Base-by-base conservation (phyloP, 1,284 basidiomycete genomes). In the Nidula niveotomentosa region DNA sequence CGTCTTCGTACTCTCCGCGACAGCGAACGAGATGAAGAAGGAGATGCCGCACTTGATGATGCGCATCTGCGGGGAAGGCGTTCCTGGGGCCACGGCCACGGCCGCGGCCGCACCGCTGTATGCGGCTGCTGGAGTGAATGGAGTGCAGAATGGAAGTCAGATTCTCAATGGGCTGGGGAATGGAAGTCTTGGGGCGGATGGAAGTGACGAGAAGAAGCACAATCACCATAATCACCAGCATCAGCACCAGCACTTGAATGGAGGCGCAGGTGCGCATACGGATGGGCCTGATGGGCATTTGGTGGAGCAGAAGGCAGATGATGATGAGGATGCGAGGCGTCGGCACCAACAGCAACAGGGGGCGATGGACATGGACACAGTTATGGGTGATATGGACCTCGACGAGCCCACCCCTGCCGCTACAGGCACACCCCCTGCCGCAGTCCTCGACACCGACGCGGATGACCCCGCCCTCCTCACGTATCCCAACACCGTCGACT, bases 1-100 rank as follows among this genome's bases (percentile, higher is more conserved):
- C 61, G 94, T 96, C 53, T 96, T 90, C 69, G 81, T 96, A 12
- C 79, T 97, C 13, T 83, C 88, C 48, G 89, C 90, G 13, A 69
- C 71, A 13, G 74, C 76, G 33, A 72, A 76, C 51, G 84, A 78
- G 57, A 75, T 86, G 66, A 67, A 69, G 49, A 63, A 63, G 47
- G 71, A 72, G 10, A 65, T 85, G 36, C 74, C 78, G 36, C 78
- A 85, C 65, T 72, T 86, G 46, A 73, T 85, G 63, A 73, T 79
- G 68, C 70, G 72, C 35, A 62, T 72, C 17, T 74, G 72, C 58
- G 65, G 65, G 8, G 65, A 61, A 34, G 72, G 71, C 41, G 70
- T 74, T 0, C 67, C 70, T 18, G 71, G 73, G 13, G 65, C 67
- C n/a, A 45, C n/a, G 13, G 65, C 67, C n/a, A 45, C n/a, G 54